phyloP scores from a whole-genome alignment of 352 stramenopile genomes.

The Phytophthora cactorum region DNA sequence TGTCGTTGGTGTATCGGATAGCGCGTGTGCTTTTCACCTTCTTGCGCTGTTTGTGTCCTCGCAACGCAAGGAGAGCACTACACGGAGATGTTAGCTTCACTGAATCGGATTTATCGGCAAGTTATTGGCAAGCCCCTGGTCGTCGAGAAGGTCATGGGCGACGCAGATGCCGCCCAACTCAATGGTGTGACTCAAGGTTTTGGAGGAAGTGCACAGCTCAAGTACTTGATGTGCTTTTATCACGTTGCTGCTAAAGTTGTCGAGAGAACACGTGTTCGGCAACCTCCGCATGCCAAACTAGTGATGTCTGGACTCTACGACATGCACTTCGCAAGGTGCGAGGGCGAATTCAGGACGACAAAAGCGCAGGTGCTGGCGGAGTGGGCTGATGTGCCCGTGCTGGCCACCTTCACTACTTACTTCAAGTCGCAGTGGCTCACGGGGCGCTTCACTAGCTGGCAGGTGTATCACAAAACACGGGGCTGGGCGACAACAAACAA shows the following conservation, averaged over 20 bases:
- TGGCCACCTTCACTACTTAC: neutral
- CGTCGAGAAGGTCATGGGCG: neutral
- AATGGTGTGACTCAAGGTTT: neutral
- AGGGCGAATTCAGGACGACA: no score
- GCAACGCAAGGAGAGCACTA: neutral
- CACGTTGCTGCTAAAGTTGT: constrained; percentile 1
- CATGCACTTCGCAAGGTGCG: no score
- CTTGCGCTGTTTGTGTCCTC: neutral
- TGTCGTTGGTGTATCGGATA: neutral
- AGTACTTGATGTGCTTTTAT: constrained; percentile 12
- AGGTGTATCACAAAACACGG: neutral
- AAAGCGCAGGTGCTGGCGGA: neutral
- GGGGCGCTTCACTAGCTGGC: neutral
- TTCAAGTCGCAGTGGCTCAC: neutral
- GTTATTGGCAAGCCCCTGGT: constrained; percentile 3
- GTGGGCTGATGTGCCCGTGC: neutral
- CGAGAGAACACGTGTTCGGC: neutral
- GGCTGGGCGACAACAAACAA: neutral
- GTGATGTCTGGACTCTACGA: no score
- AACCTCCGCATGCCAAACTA: no score
- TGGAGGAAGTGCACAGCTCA: neutral
- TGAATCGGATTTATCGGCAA: neutral
- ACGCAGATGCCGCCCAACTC: neutral
- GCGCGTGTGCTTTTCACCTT: neutral
- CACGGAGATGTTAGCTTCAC: neutral